These are phyloP conservation scores for Geotrichum carabidarum DNA, from an alignment of 1,139 yeast genomes.

Conservation along the genomic window DNA sequence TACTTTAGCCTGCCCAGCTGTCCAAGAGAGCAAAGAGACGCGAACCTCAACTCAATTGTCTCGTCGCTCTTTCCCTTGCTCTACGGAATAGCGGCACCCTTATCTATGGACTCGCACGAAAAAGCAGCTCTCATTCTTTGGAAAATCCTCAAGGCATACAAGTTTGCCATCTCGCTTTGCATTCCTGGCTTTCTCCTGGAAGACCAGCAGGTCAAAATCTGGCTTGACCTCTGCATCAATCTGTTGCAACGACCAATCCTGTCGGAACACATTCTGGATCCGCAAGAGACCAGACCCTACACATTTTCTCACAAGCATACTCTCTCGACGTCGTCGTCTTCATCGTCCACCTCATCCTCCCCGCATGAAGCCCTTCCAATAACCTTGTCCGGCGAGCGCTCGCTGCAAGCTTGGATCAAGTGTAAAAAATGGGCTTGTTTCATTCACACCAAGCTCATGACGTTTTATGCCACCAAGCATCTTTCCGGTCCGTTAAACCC, in stretches of 20 bases:
- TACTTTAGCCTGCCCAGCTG: conserved; percentile 4
- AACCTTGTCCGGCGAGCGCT: not conserved
- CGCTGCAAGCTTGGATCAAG: conserved; percentile 55
- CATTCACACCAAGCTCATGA: conserved; percentile 12
- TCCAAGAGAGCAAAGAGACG: not conserved
- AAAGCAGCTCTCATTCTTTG: conserved; percentile 16
- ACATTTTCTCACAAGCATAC: conserved; percentile 7
- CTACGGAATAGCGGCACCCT: conserved; percentile 10
- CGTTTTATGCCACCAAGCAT: conserved; percentile 6
- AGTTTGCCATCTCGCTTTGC: conserved; percentile 7
- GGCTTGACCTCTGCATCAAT: conserved; percentile 14
- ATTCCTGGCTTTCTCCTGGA: conserved; percentile 15
- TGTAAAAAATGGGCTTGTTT: conserved; percentile 82
- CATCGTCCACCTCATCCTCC: not conserved
- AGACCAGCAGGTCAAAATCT: conserved; percentile 14
- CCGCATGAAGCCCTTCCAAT: not conserved
- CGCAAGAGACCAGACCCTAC: not conserved
- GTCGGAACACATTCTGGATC: not conserved
- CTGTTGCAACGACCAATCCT: conserved; percentile 12
- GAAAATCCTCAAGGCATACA: conserved; percentile 19
- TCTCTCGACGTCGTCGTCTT: conserved; percentile 3
- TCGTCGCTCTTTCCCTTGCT: conserved; percentile 15
- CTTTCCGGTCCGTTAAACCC: not conserved
- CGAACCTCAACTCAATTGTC: conserved; percentile 1
- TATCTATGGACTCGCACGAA: conserved; percentile 14